Evolutionary conservation across 129 eudicot species (phyloP).

Genomic region (Calendula officinalis): DNA sequence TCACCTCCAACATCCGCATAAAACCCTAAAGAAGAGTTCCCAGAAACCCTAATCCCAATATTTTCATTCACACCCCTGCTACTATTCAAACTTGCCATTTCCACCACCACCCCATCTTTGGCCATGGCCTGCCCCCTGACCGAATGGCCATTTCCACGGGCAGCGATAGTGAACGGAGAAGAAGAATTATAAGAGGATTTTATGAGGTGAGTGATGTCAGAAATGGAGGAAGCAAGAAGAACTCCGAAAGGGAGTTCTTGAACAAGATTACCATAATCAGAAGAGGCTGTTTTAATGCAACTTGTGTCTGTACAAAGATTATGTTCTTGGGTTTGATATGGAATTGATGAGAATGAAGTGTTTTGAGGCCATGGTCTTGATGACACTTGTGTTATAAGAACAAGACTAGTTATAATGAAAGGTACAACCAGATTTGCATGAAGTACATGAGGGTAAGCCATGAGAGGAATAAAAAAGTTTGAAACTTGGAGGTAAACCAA

Average conservation of each 20-base stretch:
- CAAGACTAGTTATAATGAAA: slow-evolving; percentile 8
- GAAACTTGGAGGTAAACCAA: too few species aligned
- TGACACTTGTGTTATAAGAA: slow-evolving; percentile 10
- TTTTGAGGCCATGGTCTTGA: slow-evolving; percentile 12
- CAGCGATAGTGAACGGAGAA: slow-evolving; percentile 20
- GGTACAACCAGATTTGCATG: slow-evolving; percentile 13
- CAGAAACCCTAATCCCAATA: slow-evolving; percentile 30
- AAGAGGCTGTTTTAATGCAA: slow-evolving; percentile 32
- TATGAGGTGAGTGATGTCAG: slow-evolving; percentile 24
- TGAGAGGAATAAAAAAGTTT: not conserved
- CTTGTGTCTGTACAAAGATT: slow-evolving; percentile 18
- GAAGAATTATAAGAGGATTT: slow-evolving; percentile 18
- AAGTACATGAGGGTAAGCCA: slow-evolving; percentile 19
- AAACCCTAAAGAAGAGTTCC: slow-evolving; percentile 31
- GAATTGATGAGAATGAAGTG: slow-evolving; percentile 2
- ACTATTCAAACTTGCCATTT: slow-evolving; percentile 27
- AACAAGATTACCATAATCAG: slow-evolving; percentile 28
- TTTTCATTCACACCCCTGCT: not conserved
- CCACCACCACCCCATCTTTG: slow-evolving; percentile 38
- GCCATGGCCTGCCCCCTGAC: slow-evolving; percentile 44
- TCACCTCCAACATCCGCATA: slow-evolving; percentile 45
- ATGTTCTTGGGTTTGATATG: slow-evolving; percentile 12
- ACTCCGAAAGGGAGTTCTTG: slow-evolving; percentile 30
- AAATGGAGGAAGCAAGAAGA: slow-evolving; percentile 26
- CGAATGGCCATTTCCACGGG: slow-evolving; percentile 38